A percentile compares a stretch with the other conserved stretches of the same genome.
Conservation (phyloP, 257 asterid species). For the Sherardia arvensis region DNA sequence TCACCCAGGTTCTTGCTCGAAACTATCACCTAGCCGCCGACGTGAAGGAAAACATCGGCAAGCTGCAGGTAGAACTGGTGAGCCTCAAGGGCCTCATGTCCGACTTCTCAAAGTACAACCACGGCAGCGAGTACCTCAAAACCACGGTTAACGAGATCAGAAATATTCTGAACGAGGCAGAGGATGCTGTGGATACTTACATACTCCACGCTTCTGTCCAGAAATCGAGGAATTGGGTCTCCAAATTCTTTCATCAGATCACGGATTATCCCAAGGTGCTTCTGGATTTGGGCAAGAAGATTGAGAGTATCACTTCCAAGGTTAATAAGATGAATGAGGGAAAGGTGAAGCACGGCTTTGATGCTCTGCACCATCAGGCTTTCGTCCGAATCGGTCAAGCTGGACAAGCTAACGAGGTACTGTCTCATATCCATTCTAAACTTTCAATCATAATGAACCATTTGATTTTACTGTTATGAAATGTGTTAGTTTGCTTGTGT, state of each 20-base stretch:
- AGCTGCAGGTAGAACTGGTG: conserved; percentile 29
- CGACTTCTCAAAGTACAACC: conserved; percentile 30
- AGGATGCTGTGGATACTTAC: conserved; percentile 42
- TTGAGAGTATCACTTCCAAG: conserved; percentile 16
- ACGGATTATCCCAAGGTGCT: conserved; percentile 11
- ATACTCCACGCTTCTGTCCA: conserved; percentile 41
- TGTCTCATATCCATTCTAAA: background rate
- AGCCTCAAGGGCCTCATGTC: conserved; percentile 36
- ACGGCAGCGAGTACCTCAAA: conserved; percentile 23
- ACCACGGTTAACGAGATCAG: conserved; percentile 37
- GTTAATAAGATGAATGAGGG: conserved; percentile 34
- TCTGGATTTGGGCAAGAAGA: conserved; percentile 21
- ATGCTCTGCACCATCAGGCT: conserved; percentile 19
- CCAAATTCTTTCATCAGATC: conserved; percentile 13
- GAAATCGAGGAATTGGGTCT: conserved; percentile 25
- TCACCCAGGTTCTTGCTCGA: conserved; percentile 15
- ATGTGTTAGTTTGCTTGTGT: too few relatives aligned
- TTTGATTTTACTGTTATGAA: too few relatives aligned
- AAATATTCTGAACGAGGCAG: conserved; percentile 37
- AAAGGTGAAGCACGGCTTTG: conserved; percentile 25
- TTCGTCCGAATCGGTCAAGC: background rate
- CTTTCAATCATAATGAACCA: background rate
- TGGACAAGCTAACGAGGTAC: conserved; percentile 35
- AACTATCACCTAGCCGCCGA: background rate
- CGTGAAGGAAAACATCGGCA: conserved; percentile 28